Base-by-base conservation (phyloP, 257 asterid genomes). In the Solanum corneliomulleri region DNA sequence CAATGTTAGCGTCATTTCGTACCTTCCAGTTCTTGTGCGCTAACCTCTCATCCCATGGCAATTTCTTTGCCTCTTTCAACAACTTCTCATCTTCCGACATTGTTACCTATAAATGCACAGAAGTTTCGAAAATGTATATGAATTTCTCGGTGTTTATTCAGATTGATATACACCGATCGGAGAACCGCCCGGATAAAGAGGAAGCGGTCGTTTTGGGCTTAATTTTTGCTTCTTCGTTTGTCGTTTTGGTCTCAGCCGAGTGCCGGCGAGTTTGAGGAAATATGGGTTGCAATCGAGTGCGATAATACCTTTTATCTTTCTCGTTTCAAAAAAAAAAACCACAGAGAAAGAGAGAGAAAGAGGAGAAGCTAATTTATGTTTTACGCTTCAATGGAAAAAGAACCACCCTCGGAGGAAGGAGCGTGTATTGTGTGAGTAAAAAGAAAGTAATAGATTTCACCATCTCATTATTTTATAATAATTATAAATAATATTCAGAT, bases 61-160 rank as follows among this genome's bases (percentile, higher is more conserved):
- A 91, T 89, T 97, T 97, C 97, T 97, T 97, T 72, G 99, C 99
- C 95, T 95, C 99, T 95, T 96, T 97, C 97, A 97, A 92, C 85
- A 97, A 94, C 94, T 97, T 97, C 96, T 97, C 99, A 87, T 97
- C 99, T 95, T 97, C 99, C 98, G 99, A 95, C 99, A 95, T 96
- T 94, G 89, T 87, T 42, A 72, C 37, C 85, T 81, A 77, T 86
- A 33, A 25, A 69, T n/a, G 42, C 25, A 45, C 44, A 35, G 31
- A 39, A 45, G 15, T 9, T 81, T 18, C 6, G 18, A 29, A 69
- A 71, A 47, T 85, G 87, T 47, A 37, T 49, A 60, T 33, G 58
- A 86, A 72, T 44, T 72, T 31, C 56, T 81, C 20, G 64, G 9
- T 52, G 37, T 44, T 39, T 5, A 12, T 64, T 64, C 33, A 83